Percentiles rank a stretch among this genome's conserved stretches.
Evolutionary conservation across 1,139 yeast genomes (phyloP).

Genomic region (Geotrichum citri-aurantii): DNA sequence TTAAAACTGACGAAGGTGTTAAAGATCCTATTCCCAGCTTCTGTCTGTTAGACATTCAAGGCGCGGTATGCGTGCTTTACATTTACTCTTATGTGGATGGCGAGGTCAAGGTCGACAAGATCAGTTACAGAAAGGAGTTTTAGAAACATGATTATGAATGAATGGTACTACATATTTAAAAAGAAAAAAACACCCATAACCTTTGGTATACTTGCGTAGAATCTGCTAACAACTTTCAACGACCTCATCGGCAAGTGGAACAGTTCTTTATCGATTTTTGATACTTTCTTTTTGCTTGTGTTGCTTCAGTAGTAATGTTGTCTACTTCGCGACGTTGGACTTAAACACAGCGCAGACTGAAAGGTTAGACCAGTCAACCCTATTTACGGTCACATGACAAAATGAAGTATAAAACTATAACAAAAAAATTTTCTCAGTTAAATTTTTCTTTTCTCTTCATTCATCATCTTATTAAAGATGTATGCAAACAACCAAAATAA

Average conservation of each 20-base stretch:
- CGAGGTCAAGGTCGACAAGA: constrained; percentile 89
- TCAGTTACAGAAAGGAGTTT: constrained; percentile 56
- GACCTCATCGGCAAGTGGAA: neutral
- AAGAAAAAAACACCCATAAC: neutral
- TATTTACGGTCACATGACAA: neutral
- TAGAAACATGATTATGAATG: constrained; percentile 2
- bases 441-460: neutral
- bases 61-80: constrained; percentile 69
- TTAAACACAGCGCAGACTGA: neutral
- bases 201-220: neutral
- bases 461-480: neutral
- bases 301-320: neutral
- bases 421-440: neutral
- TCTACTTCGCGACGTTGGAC: neutral
- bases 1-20: constrained; percentile 21
- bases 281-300: neutral
- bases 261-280: neutral
- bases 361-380: neutral
- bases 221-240: neutral
- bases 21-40: constrained; percentile 69
- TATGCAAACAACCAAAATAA: neutral
- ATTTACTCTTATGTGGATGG: constrained; percentile 76
- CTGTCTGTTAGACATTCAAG: constrained; percentile 79
- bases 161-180: neutral
- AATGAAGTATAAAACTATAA: neutral